Evolutionary conservation across 139 green algal species (phyloP).

Genomic region (Gonium pectorale): DNA sequence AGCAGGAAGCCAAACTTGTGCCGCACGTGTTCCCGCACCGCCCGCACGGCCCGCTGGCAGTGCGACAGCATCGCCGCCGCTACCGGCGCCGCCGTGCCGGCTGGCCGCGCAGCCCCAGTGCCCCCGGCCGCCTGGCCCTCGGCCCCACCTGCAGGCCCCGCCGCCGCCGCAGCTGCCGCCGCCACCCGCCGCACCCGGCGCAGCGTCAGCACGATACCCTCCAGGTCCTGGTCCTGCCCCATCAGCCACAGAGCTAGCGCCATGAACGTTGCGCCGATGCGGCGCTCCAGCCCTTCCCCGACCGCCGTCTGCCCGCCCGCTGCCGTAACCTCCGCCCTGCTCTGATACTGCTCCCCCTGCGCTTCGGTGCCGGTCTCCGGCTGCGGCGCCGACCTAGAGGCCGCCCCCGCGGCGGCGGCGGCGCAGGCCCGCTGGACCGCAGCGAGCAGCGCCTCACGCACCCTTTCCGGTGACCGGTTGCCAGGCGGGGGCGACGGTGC

Average conservation of each 20-base stretch:
- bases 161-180: not conserved
- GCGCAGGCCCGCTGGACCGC: no score
- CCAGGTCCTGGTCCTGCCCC: constrained; percentile 1
- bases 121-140: no score
- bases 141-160: no score
- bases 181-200: not conserved
- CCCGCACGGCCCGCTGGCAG: not conserved
- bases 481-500: no score
- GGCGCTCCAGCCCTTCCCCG: not conserved
- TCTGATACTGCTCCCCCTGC: not conserved
- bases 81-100: no score
- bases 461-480: no score
- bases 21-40: constrained; percentile 12
- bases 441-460: no score
- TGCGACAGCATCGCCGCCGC: not conserved
- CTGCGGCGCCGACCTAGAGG: no score
- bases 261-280: constrained; percentile 9
- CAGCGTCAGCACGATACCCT: not conserved
- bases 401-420: no score
- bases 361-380: no score
- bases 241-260: constrained; percentile 14
- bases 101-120: no score
- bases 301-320: not conserved
- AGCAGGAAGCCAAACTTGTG: constrained; percentile 7
- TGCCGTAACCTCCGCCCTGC: not conserved